phyloP scores from a whole-genome alignment of 495 filamentous ascomycete species.

The Xylaria castorea region DNA sequence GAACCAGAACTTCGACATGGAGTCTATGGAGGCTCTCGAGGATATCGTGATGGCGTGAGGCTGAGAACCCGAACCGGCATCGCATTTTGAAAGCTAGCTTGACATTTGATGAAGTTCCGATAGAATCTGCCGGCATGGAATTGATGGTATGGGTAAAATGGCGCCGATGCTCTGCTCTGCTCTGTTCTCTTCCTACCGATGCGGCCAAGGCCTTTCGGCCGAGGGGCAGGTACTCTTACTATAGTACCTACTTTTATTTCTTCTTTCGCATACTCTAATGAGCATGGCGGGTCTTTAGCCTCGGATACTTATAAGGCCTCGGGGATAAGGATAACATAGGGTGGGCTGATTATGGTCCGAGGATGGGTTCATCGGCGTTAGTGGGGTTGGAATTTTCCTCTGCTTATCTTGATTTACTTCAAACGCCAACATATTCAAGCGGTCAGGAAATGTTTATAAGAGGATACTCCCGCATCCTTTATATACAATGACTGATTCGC shows the following conservation, averaged over 20 bases:
- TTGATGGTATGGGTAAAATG: background rate
- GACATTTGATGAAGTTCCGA: background rate
- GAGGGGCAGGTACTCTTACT: background rate
- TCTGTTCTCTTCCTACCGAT: background rate
- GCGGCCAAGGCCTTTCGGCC: background rate
- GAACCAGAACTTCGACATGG: constrained; percentile 10
- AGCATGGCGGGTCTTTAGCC: background rate
- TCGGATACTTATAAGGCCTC: background rate
- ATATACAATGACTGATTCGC: background rate
- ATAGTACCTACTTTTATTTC: background rate
- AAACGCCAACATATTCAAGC: background rate
- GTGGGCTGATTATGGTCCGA: constrained; percentile 25
- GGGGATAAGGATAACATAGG: constrained; percentile 8
- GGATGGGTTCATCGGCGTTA: constrained; percentile 19
- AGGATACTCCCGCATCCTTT: background rate
- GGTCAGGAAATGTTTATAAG: background rate
- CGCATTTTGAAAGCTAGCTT: background rate
- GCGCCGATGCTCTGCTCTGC: background rate
- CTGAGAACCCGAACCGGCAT: background rate
- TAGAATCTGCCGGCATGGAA: constrained; percentile 11
- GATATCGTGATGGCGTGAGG: constrained; percentile 16
- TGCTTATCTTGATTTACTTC: background rate
- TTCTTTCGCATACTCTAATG: background rate
- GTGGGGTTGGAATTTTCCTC: constrained; percentile 7
- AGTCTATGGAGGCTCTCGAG: constrained; percentile 1